Percentiles rank a stretch among this genome's conserved stretches.
phyloP scores from a whole-genome alignment of 2,329 filamentous ascomycete genomes.

The Juglanconis oblonga region DNA sequence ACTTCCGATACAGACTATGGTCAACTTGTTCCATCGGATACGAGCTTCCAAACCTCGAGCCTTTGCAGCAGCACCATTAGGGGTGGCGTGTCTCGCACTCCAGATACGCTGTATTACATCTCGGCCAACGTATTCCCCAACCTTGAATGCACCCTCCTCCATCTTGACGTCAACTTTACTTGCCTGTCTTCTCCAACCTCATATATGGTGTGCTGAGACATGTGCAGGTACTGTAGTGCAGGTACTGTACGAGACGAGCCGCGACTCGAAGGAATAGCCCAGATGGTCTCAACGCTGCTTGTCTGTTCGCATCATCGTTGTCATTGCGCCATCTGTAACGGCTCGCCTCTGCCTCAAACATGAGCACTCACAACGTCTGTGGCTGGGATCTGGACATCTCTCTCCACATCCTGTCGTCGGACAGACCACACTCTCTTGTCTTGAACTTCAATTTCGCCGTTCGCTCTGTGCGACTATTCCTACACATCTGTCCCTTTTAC shows the following conservation, averaged over 20 bases:
- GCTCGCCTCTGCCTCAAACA: slow-evolving; percentile 16
- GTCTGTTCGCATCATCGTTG: neutral
- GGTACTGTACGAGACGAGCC: neutral
- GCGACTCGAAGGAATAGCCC: neutral
- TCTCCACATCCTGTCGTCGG: neutral
- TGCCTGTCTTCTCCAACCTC: too few relatives aligned
- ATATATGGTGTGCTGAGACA: neutral
- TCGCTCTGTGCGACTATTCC: slow-evolving; percentile 6
- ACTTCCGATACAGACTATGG: too few relatives aligned
- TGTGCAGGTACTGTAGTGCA: neutral
- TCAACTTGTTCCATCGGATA: too few relatives aligned
- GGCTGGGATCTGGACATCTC: neutral
- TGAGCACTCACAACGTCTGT: slow-evolving; percentile 16
- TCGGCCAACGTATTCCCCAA: too few relatives aligned
- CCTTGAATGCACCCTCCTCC: too few relatives aligned
- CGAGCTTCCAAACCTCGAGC: too few relatives aligned
- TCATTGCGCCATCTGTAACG: neutral
- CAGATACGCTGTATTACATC: too few relatives aligned
- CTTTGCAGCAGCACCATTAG: too few relatives aligned
- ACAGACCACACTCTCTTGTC: slow-evolving; percentile 10
- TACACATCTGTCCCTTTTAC: too few relatives aligned
- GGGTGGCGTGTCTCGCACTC: too few relatives aligned
- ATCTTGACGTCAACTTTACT: too few relatives aligned
- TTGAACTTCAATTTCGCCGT: slow-evolving; percentile 13
- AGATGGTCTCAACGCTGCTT: neutral